Conservation (phyloP, 371 early-diverging fungal genomes). For the Mucor velutinosus region DNA sequence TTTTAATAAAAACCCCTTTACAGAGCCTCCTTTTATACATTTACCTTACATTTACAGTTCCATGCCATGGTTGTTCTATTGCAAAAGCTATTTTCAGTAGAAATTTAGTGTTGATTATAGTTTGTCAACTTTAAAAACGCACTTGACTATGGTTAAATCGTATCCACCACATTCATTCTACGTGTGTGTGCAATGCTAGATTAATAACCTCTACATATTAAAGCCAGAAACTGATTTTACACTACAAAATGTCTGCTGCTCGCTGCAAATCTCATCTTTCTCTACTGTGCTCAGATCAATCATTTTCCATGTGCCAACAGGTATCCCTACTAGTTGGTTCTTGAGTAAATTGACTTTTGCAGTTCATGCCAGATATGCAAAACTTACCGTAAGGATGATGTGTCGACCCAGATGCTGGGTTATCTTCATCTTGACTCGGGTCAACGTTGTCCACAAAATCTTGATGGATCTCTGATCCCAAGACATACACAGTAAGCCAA, state of each 20-base stretch:
- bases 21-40: neutral
- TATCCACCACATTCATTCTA: conserved; percentile 18
- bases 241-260: conserved; percentile 14
- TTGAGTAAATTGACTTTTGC: neutral
- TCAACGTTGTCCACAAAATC: neutral
- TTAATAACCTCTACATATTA: neutral
- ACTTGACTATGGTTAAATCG: conserved; percentile 3
- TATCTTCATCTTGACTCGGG: neutral
- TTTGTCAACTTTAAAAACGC: neutral
- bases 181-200: too few relatives aligned
- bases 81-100: conserved; percentile 10
- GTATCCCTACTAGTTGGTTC: conserved; percentile 15
- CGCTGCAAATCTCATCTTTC: conserved; percentile 1
- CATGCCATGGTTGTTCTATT: conserved; percentile 17
- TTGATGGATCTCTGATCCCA: neutral
- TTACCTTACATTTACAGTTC: conserved; percentile 18
- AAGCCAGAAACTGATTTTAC: neutral
- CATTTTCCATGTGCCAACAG: conserved; percentile 20
- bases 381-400: neutral
- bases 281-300: conserved; percentile 8
- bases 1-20: neutral
- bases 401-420: neutral
- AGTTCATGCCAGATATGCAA: neutral
- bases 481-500: neutral
- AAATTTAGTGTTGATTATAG: neutral